Base-by-base conservation (phyloP, 2,329 filamentous ascomycete genomes). In the Aplosporella prunicola region DNA sequence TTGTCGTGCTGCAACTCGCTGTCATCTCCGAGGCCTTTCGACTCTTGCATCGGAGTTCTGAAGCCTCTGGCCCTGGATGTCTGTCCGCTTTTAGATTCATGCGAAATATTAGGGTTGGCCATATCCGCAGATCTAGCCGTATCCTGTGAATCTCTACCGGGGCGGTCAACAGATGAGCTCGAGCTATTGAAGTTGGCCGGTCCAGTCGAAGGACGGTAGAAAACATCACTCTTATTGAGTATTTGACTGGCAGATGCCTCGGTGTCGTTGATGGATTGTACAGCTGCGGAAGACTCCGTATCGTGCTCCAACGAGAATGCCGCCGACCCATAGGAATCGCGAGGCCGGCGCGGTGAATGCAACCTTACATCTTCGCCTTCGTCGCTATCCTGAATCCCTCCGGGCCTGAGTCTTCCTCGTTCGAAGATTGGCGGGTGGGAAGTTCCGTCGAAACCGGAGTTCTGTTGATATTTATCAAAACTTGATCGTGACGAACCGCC, bases 161-260 rank as follows among this genome's bases (percentile, higher is more conserved):
- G n/a, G n/a, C 47, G 43, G 18, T 51, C 51, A 14, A 28, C 14
- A 13, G 48, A 48, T 26, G 44, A 48, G 3, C 52, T 50, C 14
- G 50, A 51, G 4, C 44, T 38, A 11, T 47, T 43, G 26, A 49
- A 40, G 35, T 54, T 45, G 13, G 87, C 5, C 27, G 18, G n/a
- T 29, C 13, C 27, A 9, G 22, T 74, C 0, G 80, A 83, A 11
- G 86, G 86, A 17, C 78, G 80, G 47, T 82, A 78, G 51, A 98
- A 96, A 7, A 95, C 82, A 48, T 91, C 85, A 48, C 87, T 95
- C 22, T 83, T 78, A 36, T 76, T 74, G 7, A 98, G 64, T 24
- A 96, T 95, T 58, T 94, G 87, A 55, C 89, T 96, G 3, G 84
- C 89, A 3, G 88, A 93, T 32, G 81, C 79, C 39, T 70, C 69